Evolutionary conservation across 73 alveolate species (phyloP), one percentile per base, ranked within the genome.

Genomic region (Stentor roeselii): DNA sequence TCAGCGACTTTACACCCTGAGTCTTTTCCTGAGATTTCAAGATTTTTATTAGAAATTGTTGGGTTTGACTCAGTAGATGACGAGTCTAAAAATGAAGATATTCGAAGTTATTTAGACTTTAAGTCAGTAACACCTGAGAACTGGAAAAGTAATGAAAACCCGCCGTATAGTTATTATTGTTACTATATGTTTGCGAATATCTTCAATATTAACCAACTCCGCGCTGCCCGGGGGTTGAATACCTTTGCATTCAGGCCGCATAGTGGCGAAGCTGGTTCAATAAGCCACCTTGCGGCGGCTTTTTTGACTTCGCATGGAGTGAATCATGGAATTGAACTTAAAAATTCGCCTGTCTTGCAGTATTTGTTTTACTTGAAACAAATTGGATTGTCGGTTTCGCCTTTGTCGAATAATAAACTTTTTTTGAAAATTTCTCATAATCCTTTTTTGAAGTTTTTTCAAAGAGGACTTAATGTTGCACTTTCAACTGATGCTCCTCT

Each of bases 41-140:
- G 11, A 14, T 35, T 67, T n/a, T 31, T 67, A 15, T 27, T n/a
- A 0, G 27, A 67, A 2, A 67, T 67, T 67, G 92, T 50, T 34
- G 95, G 96, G 31, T 92, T 92, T 76, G 95, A 92, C 84, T 86
- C 95, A 3, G 96, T 92, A 27, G 96, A 92, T 80, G 96, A 92
- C 75, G 96, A 92, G 83, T 27, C 60, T 31, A n/a, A 58, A 58
- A 58, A 21, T n/a, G 74, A 58, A 58, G 84, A 58, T 21, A 31
- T 58, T 31, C 15, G 35, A 1, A 21, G 35, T 58, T 58, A 58
- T 58, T 21, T n/a, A 21, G 27, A 58, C 2, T 58, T 21, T 58
- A 58, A 58, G 27, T n/a, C 15, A 58, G 27, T 67, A 0, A 35
- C n/a, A 31, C 82, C 82, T 15, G 38, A 32, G 32, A 32, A 58